Base-by-base conservation (phyloP, 306 rosid genomes). In the Dalbergia cultrata region DNA sequence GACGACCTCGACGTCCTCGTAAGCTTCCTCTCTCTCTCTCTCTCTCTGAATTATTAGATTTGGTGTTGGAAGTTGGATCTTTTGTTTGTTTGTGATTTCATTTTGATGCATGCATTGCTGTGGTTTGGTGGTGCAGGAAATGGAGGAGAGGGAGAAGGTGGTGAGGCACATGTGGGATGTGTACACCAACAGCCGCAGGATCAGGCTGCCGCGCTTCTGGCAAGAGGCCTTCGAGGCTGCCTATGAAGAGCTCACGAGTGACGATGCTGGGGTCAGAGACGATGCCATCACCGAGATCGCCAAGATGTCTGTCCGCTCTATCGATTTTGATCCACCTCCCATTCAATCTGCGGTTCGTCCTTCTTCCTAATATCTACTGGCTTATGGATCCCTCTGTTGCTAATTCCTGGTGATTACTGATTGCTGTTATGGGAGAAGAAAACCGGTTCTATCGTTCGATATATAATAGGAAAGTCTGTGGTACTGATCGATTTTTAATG, bases 111-210 rank as follows among this genome's bases (percentile, higher is more conserved):
- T 68, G 66, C 8, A 22, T 49, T 47, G 26, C 19, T 79, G 64
- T 47, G 67, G 31, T 58, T 52, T 69, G 49, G 44, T 17, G 62
- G 70, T 67, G 58, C 31, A 96, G 99, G 99, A 93, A 84, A 93
- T 96, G 99, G 98, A 96, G 87, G 98, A 93, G 93, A 92, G 99
- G 84, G 99, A 96, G 92, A 96, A 90, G 80, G 93, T 90, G 84
- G 99, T 93, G 87, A 86, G 88, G 69, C 99, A 96, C 85, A 96
- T 96, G 99, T 96, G 99, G 98, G 96, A 92, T 64, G 92, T 96
- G 53, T 96, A 93, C 84, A 93, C 97, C 3, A 93, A 96, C 69
- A 90, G 93, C 81, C 98, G 90, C 49, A 92, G 98, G 93, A 88
- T 93, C 86, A 92, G 96, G 84, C 76, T 96, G 21, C 97, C 98